These are phyloP conservation scores for Globisporangium okanoganense DNA, from an alignment of 352 stramenopile genomes.

Conservation along the genomic window DNA sequence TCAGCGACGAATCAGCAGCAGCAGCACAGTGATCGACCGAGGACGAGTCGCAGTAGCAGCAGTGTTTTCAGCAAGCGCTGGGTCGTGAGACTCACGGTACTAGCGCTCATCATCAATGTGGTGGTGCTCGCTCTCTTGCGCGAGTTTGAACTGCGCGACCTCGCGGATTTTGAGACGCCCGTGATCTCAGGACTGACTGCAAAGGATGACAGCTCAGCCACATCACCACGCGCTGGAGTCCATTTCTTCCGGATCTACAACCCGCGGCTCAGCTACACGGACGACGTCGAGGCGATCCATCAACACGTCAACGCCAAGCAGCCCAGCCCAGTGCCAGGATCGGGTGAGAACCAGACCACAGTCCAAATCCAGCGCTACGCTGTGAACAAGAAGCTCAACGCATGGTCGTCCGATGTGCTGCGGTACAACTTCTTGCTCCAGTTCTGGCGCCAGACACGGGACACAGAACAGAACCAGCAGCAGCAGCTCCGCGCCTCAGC, in stretches of 20 bases:
- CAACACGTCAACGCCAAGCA: not conserved
- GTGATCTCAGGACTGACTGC: not conserved
- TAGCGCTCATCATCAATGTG: not conserved
- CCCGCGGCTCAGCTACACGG: not conserved
- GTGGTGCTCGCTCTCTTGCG: not conserved
- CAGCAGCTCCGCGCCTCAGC: not conserved
- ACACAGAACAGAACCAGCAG: not conserved
- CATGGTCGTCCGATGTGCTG: not conserved
- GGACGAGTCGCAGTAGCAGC: not conserved
- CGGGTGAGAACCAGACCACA: not conserved
- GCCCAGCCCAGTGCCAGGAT: not conserved
- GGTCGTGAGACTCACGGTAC: not conserved
- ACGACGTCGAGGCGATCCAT: not conserved
- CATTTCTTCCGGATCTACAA: constrained; percentile 1
- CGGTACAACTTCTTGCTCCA: not conserved
- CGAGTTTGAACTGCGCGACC: not conserved
- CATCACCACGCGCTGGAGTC: not conserved
- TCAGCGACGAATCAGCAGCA: not conserved
- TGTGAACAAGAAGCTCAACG: not conserved
- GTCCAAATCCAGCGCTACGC: not conserved
- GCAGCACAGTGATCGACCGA: not conserved
- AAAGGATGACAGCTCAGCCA: not conserved
- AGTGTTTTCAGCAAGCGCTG: not conserved
- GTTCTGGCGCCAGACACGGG: not conserved
- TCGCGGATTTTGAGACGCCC: not conserved